Evolutionary conservation across 106 monocot species (phyloP), one percentile per base, ranked within the genome.

Genomic region (Dioscorea alata): DNA sequence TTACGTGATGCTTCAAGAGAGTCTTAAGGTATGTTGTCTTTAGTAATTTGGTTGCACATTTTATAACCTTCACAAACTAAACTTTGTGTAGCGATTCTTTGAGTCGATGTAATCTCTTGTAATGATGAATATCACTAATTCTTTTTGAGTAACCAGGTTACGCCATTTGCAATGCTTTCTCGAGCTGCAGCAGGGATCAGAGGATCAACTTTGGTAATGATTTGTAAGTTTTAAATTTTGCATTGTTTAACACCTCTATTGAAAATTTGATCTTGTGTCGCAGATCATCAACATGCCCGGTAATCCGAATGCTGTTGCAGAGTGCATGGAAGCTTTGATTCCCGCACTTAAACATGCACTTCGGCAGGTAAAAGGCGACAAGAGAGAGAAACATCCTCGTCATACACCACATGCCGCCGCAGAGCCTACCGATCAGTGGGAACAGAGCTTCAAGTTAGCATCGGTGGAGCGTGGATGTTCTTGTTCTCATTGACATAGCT

Each of bases 221-320:
- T 13, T 21, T 63, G 60, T 60, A 19, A 67, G n/a, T 48, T 20
- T 23, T 18, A 24, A 23, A 16, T 12, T 15, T 49, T 4, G 23
- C 42, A 13, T 18, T 69, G 14, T 59, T 23, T 14, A 15, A 56
- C 34, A 56, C 34, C 33, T 75, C 31, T 23, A 60, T 4, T 21
- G 68, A 20, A 32, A 1, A 35, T 34, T 32, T 5, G 9, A 34
- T 69, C 1, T 12, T 60, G 34, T 42, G 42, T 42, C 63, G 48
- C 78, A 99, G 92, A 99, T 99, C 53, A 93, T 93, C 69, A 99
- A 92, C 74, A 92, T 99, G 97, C 97, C 93, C 8, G 97, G 97
- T 4, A 99, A 93, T 73, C 92, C 92, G 48, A 99, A 92, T 69
- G 92, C 92, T 12, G 92, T 93, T 48, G 84, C 85, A 0, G 97